Conservation (phyloP, 148 eudicot species). For the Euryodendron excelsum region DNA sequence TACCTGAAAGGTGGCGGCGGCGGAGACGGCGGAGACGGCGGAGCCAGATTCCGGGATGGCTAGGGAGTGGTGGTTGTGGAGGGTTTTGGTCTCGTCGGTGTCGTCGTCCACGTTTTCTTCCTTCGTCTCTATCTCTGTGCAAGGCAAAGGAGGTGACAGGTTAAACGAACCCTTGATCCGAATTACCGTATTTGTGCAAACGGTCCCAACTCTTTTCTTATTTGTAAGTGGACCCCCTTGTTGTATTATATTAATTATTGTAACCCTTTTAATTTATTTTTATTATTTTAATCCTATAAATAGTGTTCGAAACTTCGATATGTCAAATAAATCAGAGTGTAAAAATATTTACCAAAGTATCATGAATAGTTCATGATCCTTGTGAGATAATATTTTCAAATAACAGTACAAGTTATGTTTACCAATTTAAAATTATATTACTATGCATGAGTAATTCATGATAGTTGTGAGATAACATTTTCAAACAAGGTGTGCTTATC, state of each 20-base stretch:
- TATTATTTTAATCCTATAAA: too few species aligned
- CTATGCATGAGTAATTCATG: too few species aligned
- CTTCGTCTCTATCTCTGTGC: background rate
- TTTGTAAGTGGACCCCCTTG: background rate
- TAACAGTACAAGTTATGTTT: too few species aligned
- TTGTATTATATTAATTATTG: background rate
- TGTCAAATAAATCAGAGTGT: too few species aligned
- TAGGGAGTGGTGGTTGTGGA: background rate
- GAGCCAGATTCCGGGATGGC: background rate
- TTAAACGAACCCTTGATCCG: background rate
- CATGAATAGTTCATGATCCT: too few species aligned
- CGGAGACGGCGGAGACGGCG: background rate
- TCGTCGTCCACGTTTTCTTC: background rate
- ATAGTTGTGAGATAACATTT: too few species aligned
- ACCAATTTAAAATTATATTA: too few species aligned
- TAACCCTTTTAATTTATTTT: too few species aligned
- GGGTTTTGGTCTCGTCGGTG: background rate
- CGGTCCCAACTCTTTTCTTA: background rate
- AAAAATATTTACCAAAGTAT: too few species aligned
- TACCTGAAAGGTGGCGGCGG: conserved; percentile 2
- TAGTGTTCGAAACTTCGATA: too few species aligned
- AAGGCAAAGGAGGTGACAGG: background rate
- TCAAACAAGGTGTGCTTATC: too few species aligned
- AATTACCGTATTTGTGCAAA: background rate
- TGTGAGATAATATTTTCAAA: too few species aligned